These are phyloP conservation scores for Botrytis hyacinthi DNA, from an alignment of 2,329 filamentous ascomycete genomes.

Conservation along the genomic window DNA sequence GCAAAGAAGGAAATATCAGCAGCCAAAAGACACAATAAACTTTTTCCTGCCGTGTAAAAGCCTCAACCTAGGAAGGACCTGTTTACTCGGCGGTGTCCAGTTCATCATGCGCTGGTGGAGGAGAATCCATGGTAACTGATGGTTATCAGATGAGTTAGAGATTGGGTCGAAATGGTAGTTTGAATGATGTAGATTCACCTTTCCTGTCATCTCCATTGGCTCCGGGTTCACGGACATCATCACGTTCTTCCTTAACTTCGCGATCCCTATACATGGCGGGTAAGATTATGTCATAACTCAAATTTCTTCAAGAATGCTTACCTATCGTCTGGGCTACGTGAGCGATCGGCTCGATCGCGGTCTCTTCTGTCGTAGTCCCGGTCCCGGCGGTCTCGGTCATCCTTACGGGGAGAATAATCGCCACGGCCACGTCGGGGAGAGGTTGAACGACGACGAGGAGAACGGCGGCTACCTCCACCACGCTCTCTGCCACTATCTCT, in stretches of 20 bases:
- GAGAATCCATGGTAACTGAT: conserved; percentile 65
- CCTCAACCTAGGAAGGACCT: conserved; percentile 31
- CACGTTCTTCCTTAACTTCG: conserved; percentile 57
- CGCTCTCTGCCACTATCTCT: conserved; percentile 26
- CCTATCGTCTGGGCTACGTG: conserved; percentile 66
- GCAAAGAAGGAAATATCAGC: conserved; percentile 35
- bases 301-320: conserved; percentile 36
- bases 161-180: conserved; percentile 24
- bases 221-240: conserved; percentile 72
- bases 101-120: conserved; percentile 84
- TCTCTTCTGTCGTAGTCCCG: conserved; percentile 71
- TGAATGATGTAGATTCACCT: conserved; percentile 53
- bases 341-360: conserved; percentile 58
- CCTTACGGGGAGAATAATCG: conserved; percentile 84
- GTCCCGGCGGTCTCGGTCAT: conserved; percentile 79
- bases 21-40: conserved; percentile 29
- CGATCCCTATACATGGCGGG: conserved; percentile 41
- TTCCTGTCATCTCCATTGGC: conserved; percentile 89
- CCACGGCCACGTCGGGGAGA: conserved; percentile 71
- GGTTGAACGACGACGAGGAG: conserved; percentile 69
- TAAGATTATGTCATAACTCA: neutral
- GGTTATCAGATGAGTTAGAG: conserved; percentile 32
- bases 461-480: conserved; percentile 47
- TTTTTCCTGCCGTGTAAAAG: conserved; percentile 34
- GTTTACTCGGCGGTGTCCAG: conserved; percentile 84